These are phyloP conservation scores for Limonium bicolor DNA, from an alignment of 148 eudicot genomes.

Conservation along the genomic window DNA sequence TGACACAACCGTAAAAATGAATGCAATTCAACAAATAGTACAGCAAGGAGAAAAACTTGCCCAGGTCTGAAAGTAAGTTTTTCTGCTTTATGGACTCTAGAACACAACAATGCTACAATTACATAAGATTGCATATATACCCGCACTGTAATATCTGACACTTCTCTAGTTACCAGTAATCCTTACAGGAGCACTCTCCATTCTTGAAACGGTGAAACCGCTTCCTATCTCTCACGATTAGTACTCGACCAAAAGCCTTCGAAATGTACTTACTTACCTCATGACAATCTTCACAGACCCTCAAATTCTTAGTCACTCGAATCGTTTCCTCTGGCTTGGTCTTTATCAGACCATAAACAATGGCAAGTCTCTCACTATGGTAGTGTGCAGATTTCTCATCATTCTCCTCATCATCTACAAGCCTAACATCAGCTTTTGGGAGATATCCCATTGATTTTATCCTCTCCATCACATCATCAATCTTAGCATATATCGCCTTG, in stretches of 20 bases:
- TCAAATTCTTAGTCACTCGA: slow-evolving; percentile 46
- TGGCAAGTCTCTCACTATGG: slow-evolving; percentile 78
- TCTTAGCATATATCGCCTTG: slow-evolving; percentile 18
- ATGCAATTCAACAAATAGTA: too few species aligned
- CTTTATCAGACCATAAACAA: slow-evolving; percentile 56
- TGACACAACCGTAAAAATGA: too few species aligned
- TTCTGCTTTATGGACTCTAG: too few species aligned
- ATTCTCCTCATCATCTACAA: slow-evolving; percentile 38
- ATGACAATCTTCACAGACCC: slow-evolving; percentile 71
- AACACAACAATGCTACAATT: too few species aligned
- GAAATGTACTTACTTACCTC: slow-evolving; percentile 57
- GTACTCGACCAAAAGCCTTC: slow-evolving; percentile 40
- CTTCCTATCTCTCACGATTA: slow-evolving; percentile 57
- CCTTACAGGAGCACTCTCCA: slow-evolving; percentile 67
- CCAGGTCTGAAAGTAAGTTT: too few species aligned
- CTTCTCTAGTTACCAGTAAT: slow-evolving; percentile 36
- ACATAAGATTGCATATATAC: too few species aligned
- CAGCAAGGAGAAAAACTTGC: too few species aligned
- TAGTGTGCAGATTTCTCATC: slow-evolving; percentile 38
- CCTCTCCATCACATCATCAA: slow-evolving; percentile 33
- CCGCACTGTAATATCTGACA: too few species aligned
- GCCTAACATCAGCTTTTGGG: slow-evolving; percentile 22
- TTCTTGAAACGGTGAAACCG: slow-evolving; percentile 60
- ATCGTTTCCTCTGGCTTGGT: slow-evolving; percentile 37
- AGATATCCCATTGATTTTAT: slow-evolving; percentile 35